Evolutionary conservation across 2,329 filamentous ascomycete species (phyloP).

Genomic region (Aciculosporium take): DNA sequence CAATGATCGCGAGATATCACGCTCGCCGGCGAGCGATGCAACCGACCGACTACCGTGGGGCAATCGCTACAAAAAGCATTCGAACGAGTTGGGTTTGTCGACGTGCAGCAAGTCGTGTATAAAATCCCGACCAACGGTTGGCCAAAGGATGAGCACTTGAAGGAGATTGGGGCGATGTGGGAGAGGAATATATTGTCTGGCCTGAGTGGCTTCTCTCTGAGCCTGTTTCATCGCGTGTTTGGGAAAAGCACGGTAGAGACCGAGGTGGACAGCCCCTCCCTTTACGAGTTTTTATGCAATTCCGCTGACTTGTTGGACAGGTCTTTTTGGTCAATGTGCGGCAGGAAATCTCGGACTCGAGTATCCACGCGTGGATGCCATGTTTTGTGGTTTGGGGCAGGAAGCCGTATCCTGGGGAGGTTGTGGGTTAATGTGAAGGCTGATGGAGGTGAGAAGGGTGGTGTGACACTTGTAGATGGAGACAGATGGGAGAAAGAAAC

Average conservation of each 20-base stretch:
- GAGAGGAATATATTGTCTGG: slow-evolving; percentile 28
- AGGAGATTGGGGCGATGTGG: slow-evolving; percentile 31
- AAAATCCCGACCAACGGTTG: slow-evolving; percentile 41
- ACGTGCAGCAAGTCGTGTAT: slow-evolving; percentile 36
- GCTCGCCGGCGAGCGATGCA: slow-evolving; percentile 21
- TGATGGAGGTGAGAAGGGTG: background rate
- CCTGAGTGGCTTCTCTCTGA: slow-evolving; percentile 30
- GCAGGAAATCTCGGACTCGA: slow-evolving; percentile 29
- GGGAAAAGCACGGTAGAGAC: slow-evolving; percentile 30
- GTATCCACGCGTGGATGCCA: slow-evolving; percentile 34
- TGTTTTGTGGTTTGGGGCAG: slow-evolving; percentile 37
- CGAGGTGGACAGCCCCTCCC: slow-evolving; percentile 23
- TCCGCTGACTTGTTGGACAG: slow-evolving; percentile 13
- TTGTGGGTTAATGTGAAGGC: too few species aligned
- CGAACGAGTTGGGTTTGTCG: slow-evolving; percentile 37
- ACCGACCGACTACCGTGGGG: slow-evolving; percentile 24
- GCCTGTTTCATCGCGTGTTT: slow-evolving; percentile 26
- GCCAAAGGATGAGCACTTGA: slow-evolving; percentile 31
- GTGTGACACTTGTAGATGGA: too few species aligned
- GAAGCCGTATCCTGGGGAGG: slow-evolving; percentile 29
- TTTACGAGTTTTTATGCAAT: background rate
- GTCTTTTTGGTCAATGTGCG: slow-evolving; percentile 35
- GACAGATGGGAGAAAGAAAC: too few species aligned
- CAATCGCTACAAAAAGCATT: slow-evolving; percentile 22
- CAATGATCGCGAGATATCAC: slow-evolving; percentile 27